Percentiles rank a stretch among this genome's conserved stretches.
These are phyloP conservation scores for Priceomyces carsonii DNA, from an alignment of 805 yeast genomes.

Conservation along the genomic window DNA sequence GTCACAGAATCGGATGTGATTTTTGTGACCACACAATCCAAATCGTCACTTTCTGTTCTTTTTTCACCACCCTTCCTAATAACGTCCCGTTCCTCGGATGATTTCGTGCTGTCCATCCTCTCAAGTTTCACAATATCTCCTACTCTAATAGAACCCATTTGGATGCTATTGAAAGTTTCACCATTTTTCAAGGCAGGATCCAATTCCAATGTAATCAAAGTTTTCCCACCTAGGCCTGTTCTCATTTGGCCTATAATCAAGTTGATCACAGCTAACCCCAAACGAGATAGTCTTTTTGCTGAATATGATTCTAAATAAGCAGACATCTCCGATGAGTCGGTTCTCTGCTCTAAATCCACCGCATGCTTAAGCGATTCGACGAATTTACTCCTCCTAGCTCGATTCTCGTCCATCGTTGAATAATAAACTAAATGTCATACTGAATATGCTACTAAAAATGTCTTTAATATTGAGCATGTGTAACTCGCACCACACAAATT, in stretches of 20 bases:
- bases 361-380: slow-evolving; percentile 27
- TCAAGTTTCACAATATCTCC: slow-evolving; percentile 79
- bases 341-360: slow-evolving; percentile 35
- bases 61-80: slow-evolving; percentile 19
- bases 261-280: slow-evolving; percentile 77
- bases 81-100: slow-evolving; percentile 17
- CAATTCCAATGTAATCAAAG: slow-evolving; percentile 59
- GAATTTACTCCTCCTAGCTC: not conserved
- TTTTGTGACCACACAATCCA: slow-evolving; percentile 69
- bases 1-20: slow-evolving; percentile 49
- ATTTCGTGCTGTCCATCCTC: slow-evolving; percentile 33
- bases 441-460: too few relatives aligned
- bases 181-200: slow-evolving; percentile 48
- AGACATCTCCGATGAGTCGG: slow-evolving; percentile 35
- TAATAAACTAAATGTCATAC: too few relatives aligned
- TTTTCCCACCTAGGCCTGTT: slow-evolving; percentile 80
- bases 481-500: too few relatives aligned
- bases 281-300: slow-evolving; percentile 63
- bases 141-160: slow-evolving; percentile 55
- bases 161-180: slow-evolving; percentile 32
- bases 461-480: too few relatives aligned
- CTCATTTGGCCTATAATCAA: slow-evolving; percentile 58
- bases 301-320: slow-evolving; percentile 38
- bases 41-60: slow-evolving; percentile 19
- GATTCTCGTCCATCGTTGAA: slow-evolving; percentile 4